Base-by-base conservation (phyloP, 2,329 filamentous ascomycete species). In the Xylaria sp. region DNA sequence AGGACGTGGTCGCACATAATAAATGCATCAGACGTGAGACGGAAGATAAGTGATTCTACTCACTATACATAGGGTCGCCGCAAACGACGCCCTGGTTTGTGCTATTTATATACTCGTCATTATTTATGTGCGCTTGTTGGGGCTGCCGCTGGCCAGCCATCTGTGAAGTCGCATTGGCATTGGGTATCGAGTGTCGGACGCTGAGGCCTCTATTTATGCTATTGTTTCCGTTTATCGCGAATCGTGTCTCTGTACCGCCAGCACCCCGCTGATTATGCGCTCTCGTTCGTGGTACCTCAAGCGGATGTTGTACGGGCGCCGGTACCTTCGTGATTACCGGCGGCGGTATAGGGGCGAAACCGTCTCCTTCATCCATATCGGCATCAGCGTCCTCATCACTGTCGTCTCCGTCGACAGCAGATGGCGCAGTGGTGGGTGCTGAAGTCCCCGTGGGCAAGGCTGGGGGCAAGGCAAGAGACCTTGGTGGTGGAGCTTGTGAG, bases 361-460 rank as follows among this genome's bases (percentile, higher is more conserved):
- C 80, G 47, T 85, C 84, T 54, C 84, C 84, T 38, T 87, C 85
- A 47, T 87, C 85, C 85, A 87, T 87, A 58, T 80, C 77, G 2
- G 73, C 76, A 46, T 78, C 78, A 3, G 76, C 78, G 58, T 80
- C 77, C 57, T 78, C 73, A 40, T 80, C 79, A 58, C 81, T 84
- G 35, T 78, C 80, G n/a, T 82, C 81, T 21, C 82, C 80, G 11
- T 79, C 76, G 8, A 74, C 55, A 12, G 70, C 64, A 37, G 69
- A 54, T 21, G 67, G 56, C 25, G 66, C 55, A 28, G 71, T 49
- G 40, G 71, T 57, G 40, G 69, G 53, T 23, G 66, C 66, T 17
- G 71, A 53, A n/a, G 62, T 47, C 17, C 69, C 54, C 4, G 63
- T 52, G 17, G 69, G 61, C 19, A 61, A 46, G 19, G 65, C 49